phyloP scores from a whole-genome alignment of 2,329 filamentous ascomycete species.

The Cryphonectria nitschkei region DNA sequence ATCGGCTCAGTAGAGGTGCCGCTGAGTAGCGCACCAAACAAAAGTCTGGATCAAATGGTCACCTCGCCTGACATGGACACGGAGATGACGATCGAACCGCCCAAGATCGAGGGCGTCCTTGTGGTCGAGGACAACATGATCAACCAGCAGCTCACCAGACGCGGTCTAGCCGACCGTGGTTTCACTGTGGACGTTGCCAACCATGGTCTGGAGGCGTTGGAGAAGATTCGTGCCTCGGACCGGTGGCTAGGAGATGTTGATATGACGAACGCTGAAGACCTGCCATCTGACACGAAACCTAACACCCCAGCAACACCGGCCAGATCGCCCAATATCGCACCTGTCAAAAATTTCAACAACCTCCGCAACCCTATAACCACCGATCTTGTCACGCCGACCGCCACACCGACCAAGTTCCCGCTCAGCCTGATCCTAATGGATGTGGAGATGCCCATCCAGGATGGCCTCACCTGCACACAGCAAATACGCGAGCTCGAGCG shows the following conservation, averaged over 20 bases:
- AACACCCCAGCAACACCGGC: conserved; percentile 17
- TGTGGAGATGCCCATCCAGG: conserved; percentile 76
- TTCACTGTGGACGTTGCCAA: conserved; percentile 58
- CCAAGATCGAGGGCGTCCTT: conserved; percentile 49
- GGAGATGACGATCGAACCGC: conserved; percentile 20
- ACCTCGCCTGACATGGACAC: conserved; percentile 15
- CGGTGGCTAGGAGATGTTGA: conserved; percentile 29
- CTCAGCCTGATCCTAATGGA: conserved; percentile 74
- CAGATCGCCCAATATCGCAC: background rate
- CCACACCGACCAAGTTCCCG: conserved; percentile 37
- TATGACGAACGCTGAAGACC: conserved; percentile 1
- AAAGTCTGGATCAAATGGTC: conserved; percentile 7
- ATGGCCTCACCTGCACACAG: conserved; percentile 68
- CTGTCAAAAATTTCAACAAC: background rate
- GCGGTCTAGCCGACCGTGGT: conserved; percentile 54
- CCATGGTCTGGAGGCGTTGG: conserved; percentile 35
- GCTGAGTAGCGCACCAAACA: conserved; percentile 26
- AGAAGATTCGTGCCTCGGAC: conserved; percentile 46
- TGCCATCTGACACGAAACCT: background rate
- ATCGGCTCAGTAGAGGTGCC: conserved; percentile 28
- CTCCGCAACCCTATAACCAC: background rate
- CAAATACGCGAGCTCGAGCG: conserved; percentile 66
- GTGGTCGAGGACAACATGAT: conserved; percentile 65
- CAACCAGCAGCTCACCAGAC: conserved; percentile 60
- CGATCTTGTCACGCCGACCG: conserved; percentile 17